Conservation (phyloP, 164 flowering plant genomes). For the Nymphaea colorata region DNA sequence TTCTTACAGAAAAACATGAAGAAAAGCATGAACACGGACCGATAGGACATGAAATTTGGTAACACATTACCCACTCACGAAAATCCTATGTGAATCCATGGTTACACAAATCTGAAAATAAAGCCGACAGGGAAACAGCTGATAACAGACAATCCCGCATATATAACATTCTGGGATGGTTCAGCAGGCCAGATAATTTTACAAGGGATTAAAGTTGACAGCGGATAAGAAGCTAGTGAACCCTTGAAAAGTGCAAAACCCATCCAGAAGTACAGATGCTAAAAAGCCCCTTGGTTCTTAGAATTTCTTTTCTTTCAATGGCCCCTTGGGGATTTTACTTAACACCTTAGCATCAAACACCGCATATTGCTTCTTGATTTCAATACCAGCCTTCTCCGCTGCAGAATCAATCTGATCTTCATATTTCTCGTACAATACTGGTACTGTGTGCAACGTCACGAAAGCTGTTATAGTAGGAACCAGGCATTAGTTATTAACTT, state of each 20-base stretch:
- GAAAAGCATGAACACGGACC: not conserved
- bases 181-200: not conserved
- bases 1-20: too few species aligned
- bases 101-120: not conserved
- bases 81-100: not conserved
- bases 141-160: not conserved
- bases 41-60: not conserved
- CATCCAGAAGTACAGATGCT: not conserved
- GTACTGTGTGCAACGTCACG: slow-evolving; percentile 62
- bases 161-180: not conserved
- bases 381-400: slow-evolving; percentile 50
- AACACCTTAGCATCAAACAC: slow-evolving; percentile 57
- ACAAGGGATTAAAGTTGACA: too few species aligned
- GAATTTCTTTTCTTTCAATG: slow-evolving; percentile 10
- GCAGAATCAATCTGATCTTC: slow-evolving; percentile 54
- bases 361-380: slow-evolving; percentile 57
- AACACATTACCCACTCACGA: not conserved
- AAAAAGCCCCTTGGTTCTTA: not conserved
- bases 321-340: slow-evolving; percentile 13
- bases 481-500: not conserved
- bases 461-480: slow-evolving; percentile 27
- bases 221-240: not conserved
- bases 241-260: not conserved
- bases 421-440: slow-evolving; percentile 67
- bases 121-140: not conserved